Base-by-base conservation (phyloP, 306 rosid genomes). In the Luffa acutangula region DNA sequence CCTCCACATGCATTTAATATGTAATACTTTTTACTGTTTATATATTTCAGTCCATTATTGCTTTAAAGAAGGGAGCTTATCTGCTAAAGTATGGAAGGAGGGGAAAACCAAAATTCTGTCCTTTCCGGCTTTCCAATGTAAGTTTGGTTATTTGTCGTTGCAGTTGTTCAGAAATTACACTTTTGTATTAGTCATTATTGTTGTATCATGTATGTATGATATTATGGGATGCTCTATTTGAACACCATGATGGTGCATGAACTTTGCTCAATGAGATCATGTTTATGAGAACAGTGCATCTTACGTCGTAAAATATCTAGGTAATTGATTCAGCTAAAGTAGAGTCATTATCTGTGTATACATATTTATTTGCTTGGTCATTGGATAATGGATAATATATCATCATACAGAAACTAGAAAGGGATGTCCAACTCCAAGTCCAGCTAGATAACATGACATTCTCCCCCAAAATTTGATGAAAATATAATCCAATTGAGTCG, bases 11-110 rank as follows among this genome's bases (percentile, higher is more conserved):
- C 63, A 49, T 74, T 33, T 75, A 17, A 6, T 52, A 41, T 78
- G 33, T 85, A 69, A 78, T 79, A 80, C 70, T 45, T 78, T 83
- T 80, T 48, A 51, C 69, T 64, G 48, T 80, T 74, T 58, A 78
- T 85, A 79, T 85, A 39, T 78, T 31, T 84, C 90, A 96, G 99
- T 96, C 99, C 78, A 89, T 96, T 83, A 96, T 93, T 83, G 97
- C 99, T 83, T 84, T 96, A 79, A 96, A 96, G 91, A 96, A 96
- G 84, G 98, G 99, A 82, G 99, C 98, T 60, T 82, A 49, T 90
- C 88, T 96, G 85, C 97, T 96, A 82, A 96, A 96, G 88, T 96
- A 96, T 80, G 99, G 98, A 82, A 93, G 99, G 84, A 90, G 99
- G 86, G 99, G 99, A 58, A 96, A 91, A 81, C 99, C 98, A 83